phyloP scores from a whole-genome alignment of 2,329 filamentous ascomycete genomes.

The Plenodomus biglobosus region DNA sequence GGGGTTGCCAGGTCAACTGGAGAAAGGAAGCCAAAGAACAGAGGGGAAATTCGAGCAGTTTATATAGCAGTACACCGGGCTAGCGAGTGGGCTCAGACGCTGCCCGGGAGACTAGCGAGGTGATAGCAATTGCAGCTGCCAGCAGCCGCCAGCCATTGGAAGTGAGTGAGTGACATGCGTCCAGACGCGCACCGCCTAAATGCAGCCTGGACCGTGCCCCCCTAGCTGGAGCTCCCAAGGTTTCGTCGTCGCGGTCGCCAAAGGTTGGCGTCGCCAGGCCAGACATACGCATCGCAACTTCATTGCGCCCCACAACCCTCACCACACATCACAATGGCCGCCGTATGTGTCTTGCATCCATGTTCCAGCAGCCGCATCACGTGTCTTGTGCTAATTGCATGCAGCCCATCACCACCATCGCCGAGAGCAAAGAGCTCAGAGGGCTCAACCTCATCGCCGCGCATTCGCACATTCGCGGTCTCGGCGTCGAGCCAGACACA shows the following conservation, averaged over 20 bases:
- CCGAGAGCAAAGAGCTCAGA: constrained; percentile 92
- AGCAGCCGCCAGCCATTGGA: too few species aligned
- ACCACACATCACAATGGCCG: constrained; percentile 31
- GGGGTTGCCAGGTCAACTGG: neutral
- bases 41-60: neutral
- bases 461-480: constrained; percentile 94
- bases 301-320: neutral
- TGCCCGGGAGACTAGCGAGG: neutral
- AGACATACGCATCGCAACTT: constrained; percentile 3
- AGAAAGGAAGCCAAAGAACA: neutral
- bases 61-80: too few species aligned
- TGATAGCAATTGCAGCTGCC: neutral
- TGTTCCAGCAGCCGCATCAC: neutral
- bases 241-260: constrained; percentile 20
- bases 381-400: constrained; percentile 16
- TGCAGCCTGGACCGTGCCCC: neutral
- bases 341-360: constrained; percentile 23
- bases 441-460: constrained; percentile 97
- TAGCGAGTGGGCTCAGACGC: too few species aligned
- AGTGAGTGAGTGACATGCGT: too few species aligned
- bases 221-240: constrained; percentile 9
- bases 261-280: constrained; percentile 20
- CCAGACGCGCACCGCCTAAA: constrained; percentile 1
- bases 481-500: constrained; percentile 89
- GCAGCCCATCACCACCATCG: constrained; percentile 72